Base-by-base conservation (phyloP, 768 basidiomycete species). In the Leucocoprinus leucothites region DNA sequence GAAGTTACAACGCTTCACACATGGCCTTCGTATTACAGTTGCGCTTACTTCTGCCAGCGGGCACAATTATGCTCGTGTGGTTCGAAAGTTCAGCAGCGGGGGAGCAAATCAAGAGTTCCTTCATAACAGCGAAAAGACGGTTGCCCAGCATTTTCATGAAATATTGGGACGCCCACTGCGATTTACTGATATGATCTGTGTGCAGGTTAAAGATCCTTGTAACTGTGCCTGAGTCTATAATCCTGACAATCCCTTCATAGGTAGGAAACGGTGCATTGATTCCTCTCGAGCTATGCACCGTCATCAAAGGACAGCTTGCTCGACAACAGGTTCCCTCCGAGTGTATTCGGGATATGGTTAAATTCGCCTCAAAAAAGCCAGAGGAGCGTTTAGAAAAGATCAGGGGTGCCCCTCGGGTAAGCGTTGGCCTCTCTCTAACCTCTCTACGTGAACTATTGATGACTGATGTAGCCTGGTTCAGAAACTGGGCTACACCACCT, bases 341-440 rank as follows among this genome's bases (percentile, higher is more conserved):
- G 41, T 82, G 83, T 61, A 82, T 83, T 0, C 79, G 76, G 44
- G 74, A 78, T 1, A 78, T 91, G 2, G 73, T 90, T 0, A 74
- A 75, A 0, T 91, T 91, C 57, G 79, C 89, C 0, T 87, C 85
- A 0, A 84, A 81, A 71, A 77, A 65, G 42, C 89, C 89, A 0
- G 54, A 60, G 0, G 81, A 85, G 0, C 80, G 86, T 4, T 73
- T 87, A 4, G 64, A 59, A 1, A 80, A 77, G 55, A 87, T 90
- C 48, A 59, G 48, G 1, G 65, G 73, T 3, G 86, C 84, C 1
- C 64, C 86, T 25, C 64, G 74, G 54, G 86, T 87, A 34, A 11
- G 56, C 51, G 7, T 31, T 48, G 14, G n/a, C n/a, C n/a, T 19
- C 24, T 14, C 18, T 22, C 14, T 24, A 26, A 22, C 35, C 18